Evolutionary conservation across 1,139 yeast genomes (phyloP), one percentile per base, ranked within the genome.

Genomic region (Lodderomyces jiufengensis): DNA sequence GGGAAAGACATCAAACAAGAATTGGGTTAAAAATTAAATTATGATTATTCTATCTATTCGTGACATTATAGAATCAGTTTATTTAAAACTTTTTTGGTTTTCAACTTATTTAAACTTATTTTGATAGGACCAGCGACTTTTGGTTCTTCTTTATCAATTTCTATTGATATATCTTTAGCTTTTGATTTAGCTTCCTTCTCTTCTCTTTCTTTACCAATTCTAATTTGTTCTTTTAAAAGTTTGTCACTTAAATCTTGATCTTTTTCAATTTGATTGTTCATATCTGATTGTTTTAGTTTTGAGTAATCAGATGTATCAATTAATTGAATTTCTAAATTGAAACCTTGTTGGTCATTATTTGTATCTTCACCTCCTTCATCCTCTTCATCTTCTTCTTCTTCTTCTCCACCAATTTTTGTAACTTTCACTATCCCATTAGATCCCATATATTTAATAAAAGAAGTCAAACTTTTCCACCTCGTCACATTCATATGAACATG

Each of bases 401-500:
- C 51, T 43, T 53, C 29, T 55, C 57, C 43, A 47, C 54, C 24
- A 44, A 11, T 32, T 11, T 27, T 26, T 2, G 26, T 32, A 2
- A 84, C 81, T 26, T 66, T 59, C 8, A 84, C 76, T n/a, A 72
- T 58, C 2, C 88, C 86, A 20, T 66, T 61, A 16, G 70, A 65
- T 1, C 80, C 84, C 45, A 92, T 59, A 47, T 76, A 63, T 43
- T 76, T 73, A n/a, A 87, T 72, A 54, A 90, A 85, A 36, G 76
- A 74, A 0, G 92, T 74, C 28, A 94, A 59, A 4, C 84, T 75
- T 3, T 72, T 57, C 90, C 95, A 92, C 43, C 70, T 68, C 1
- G 98, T 92, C 3, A 97, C 80, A 53, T 87, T 88, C 83, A 92
- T 78, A 55, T 90, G 98, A 4, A 88, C 66, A 57, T 92, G 97